These are phyloP conservation scores for Beauveria asiatica DNA, from an alignment of 2,329 filamentous ascomycete genomes.

Conservation along the genomic window DNA sequence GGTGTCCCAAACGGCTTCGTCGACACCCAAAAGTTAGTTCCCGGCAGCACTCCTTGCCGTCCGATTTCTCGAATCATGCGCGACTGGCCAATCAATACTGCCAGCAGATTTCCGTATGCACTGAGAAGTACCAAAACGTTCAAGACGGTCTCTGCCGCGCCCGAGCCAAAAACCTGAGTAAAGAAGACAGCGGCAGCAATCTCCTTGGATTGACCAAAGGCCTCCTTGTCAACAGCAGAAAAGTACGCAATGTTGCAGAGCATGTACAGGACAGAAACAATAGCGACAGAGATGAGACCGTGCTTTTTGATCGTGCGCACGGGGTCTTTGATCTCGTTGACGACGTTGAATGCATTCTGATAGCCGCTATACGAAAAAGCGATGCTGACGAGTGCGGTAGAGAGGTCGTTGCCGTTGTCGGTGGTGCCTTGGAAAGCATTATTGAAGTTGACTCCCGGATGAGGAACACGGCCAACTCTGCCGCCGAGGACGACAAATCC, in stretches of 20 bases:
- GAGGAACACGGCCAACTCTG: slow-evolving; percentile 21
- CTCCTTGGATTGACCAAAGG: slow-evolving; percentile 43
- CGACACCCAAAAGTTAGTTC: slow-evolving; percentile 52
- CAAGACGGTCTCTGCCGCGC: slow-evolving; percentile 40
- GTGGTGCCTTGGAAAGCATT: slow-evolving; percentile 28
- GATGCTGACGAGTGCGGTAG: slow-evolving; percentile 47
- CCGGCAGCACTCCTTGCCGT: slow-evolving; percentile 52
- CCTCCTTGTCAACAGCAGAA: slow-evolving; percentile 43
- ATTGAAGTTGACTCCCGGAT: slow-evolving; percentile 28
- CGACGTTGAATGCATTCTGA: slow-evolving; percentile 52
- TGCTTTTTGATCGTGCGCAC: slow-evolving; percentile 44
- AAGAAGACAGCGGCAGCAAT: slow-evolving; percentile 53
- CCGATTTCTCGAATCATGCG: slow-evolving; percentile 53
- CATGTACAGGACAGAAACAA: slow-evolving; percentile 47
- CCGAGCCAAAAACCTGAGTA: slow-evolving; percentile 44
- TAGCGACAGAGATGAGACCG: slow-evolving; percentile 39
- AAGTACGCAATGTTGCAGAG: slow-evolving; percentile 55
- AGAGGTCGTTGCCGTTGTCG: slow-evolving; percentile 27
- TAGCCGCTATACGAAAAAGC: slow-evolving; percentile 51
- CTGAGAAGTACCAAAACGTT: slow-evolving; percentile 50
- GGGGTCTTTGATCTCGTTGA: slow-evolving; percentile 54
- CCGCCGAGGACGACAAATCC: slow-evolving; percentile 51
- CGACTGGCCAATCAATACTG: slow-evolving; percentile 45
- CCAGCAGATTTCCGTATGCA: slow-evolving; percentile 51
- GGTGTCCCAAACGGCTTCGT: slow-evolving; percentile 57